These are phyloP conservation scores for Entonaema liquescens DNA, from an alignment of 495 filamentous ascomycete species.

Conservation along the genomic window DNA sequence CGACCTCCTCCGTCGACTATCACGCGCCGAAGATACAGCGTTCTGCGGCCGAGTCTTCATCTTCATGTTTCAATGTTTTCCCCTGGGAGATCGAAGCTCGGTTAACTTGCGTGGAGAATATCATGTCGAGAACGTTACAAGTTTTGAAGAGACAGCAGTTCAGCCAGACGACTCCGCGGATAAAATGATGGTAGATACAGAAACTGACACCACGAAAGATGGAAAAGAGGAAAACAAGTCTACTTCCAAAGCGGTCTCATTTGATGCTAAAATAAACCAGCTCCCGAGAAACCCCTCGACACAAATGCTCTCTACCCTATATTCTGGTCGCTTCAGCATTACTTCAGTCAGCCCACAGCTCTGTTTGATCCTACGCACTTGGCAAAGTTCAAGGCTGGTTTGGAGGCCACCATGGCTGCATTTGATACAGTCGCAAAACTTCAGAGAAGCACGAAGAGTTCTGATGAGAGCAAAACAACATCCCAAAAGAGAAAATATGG, in stretches of 20 bases:
- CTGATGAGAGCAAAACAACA: constrained; percentile 44
- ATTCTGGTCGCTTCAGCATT: constrained; percentile 92
- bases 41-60: constrained; percentile 98
- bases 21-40: constrained; percentile 92
- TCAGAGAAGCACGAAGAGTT: constrained; percentile 48
- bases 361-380: constrained; percentile 78
- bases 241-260: constrained; percentile 62
- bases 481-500: constrained; percentile 68
- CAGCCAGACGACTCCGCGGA: constrained; percentile 65
- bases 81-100: constrained; percentile 93
- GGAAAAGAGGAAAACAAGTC: constrained; percentile 51
- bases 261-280: constrained; percentile 55
- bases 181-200: constrained; percentile 65
- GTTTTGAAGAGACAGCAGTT: constrained; percentile 69
- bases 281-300: constrained; percentile 60
- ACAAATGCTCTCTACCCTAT: constrained; percentile 82
- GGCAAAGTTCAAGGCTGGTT: constrained; percentile 75
- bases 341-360: constrained; percentile 87
- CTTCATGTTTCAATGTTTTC: constrained; percentile 97
- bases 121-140: constrained; percentile 93
- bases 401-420: constrained; percentile 79
- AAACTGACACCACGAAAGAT: constrained; percentile 47
- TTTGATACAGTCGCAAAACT: constrained; percentile 84
- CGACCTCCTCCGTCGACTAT: constrained; percentile 89
- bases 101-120: constrained; percentile 97